These are phyloP conservation scores for Amoebophrya sp. DNA, from an alignment of 169 alveolate genomes.

Conservation along the genomic window DNA sequence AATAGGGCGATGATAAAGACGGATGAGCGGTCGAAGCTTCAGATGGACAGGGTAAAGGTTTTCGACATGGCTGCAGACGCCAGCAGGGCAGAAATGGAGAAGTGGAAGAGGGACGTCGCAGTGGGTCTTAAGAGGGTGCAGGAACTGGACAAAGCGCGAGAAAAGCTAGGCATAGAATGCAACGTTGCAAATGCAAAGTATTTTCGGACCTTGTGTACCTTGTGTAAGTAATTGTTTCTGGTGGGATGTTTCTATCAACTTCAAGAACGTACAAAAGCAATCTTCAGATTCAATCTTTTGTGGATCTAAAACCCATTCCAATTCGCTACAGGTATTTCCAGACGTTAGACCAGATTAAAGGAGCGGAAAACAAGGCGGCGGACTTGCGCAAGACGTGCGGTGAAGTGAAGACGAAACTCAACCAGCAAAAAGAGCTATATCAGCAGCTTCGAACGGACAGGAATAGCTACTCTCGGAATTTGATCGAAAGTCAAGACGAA, in stretches of 20 bases:
- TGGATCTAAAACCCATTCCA: too few relatives aligned
- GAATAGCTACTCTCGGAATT: neutral
- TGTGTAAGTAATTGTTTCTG: too few relatives aligned
- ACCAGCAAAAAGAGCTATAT: neutral
- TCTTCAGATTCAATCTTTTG: too few relatives aligned
- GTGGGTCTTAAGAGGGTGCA: neutral
- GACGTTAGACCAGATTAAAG: neutral
- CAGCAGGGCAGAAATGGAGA: neutral
- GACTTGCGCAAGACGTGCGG: neutral
- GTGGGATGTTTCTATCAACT: too few relatives aligned
- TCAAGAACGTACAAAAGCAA: too few relatives aligned
- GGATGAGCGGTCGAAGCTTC: neutral
- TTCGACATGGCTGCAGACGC: neutral
- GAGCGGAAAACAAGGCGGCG: neutral
- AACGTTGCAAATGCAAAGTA: neutral
- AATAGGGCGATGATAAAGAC: neutral
- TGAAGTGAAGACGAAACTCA: neutral
- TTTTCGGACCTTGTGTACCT: too few relatives aligned
- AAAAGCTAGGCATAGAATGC: neutral
- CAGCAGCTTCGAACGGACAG: neutral
- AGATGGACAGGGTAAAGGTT: neutral
- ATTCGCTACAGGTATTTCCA: neutral
- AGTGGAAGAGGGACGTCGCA: neutral
- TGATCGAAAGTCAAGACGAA: constrained; percentile 62
- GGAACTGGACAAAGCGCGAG: neutral